A percentile compares a stretch with the other conserved stretches of the same genome.
phyloP scores from a whole-genome alignment of 2,329 filamentous ascomycete genomes.

The Aspergillus sp. region DNA sequence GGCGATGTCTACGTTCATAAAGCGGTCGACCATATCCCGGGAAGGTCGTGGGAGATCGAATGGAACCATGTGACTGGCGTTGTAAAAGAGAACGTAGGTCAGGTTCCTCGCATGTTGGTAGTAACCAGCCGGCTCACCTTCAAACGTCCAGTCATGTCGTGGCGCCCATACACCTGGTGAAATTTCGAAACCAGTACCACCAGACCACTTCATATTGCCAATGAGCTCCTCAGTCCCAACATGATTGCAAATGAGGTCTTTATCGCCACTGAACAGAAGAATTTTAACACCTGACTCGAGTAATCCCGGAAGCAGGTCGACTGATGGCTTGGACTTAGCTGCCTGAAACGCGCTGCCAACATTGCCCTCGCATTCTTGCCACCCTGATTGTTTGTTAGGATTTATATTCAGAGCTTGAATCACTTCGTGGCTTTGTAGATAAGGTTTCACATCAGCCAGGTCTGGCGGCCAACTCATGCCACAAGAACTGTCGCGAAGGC shows the following conservation, averaged over 20 bases:
- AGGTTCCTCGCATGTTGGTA: conserved; percentile 95
- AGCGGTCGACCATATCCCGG: conserved; percentile 95
- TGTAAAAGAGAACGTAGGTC: conserved; percentile 93
- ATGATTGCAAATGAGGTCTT: conserved; percentile 97
- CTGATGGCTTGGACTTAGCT: conserved; percentile 68
- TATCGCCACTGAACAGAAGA: conserved; percentile 86
- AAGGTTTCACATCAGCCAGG: conserved; percentile 72
- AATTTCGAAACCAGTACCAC: conserved; percentile 84
- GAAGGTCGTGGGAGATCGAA: conserved; percentile 85
- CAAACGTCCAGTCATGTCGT: conserved; percentile 91
- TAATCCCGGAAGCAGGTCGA: conserved; percentile 73
- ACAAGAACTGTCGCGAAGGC: conserved; percentile 79
- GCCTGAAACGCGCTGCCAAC: conserved; percentile 73
- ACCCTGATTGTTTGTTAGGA: conserved; percentile 77
- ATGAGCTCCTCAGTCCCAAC: conserved; percentile 90
- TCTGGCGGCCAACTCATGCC: conserved; percentile 99
- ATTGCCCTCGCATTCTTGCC: conserved; percentile 83
- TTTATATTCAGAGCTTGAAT: conserved; percentile 78
- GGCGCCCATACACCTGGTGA: conserved; percentile 86
- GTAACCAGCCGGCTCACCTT: conserved; percentile 81
- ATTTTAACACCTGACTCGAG: conserved; percentile 71
- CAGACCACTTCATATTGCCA: conserved; percentile 87
- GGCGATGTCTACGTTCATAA: conserved; percentile 89
- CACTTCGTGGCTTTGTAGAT: conserved; percentile 81
- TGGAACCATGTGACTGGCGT: conserved; percentile 96